Conservation (phyloP, 78 protist species). For the Isochrysis galbana region DNA sequence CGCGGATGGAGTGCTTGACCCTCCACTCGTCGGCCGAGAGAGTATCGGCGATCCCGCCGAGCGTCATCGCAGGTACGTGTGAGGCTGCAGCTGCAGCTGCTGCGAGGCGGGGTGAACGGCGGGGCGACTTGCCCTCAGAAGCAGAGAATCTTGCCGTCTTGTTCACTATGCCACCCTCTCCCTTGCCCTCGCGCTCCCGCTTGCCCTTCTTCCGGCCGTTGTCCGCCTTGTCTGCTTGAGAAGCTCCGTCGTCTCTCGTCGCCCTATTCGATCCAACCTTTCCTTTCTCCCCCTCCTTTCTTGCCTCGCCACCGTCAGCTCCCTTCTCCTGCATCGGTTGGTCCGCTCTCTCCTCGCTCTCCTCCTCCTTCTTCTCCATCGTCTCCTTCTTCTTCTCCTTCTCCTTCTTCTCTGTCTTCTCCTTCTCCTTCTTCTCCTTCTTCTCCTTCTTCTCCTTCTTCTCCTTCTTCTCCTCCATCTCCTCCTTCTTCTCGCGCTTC, state of each 20-base stretch:
- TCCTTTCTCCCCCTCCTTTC: no score
- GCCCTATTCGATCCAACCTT: no score
- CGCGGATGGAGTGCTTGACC: background rate
- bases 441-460: background rate
- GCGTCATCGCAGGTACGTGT: background rate
- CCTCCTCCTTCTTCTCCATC: background rate
- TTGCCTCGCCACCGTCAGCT: no score
- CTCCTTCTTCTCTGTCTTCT: background rate
- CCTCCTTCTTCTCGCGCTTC: background rate
- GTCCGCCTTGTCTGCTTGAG: background rate
- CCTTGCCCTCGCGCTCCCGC: background rate
- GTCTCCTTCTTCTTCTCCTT: background rate
- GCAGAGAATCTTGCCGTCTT: background rate
- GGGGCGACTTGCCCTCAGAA: background rate
- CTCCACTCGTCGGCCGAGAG: constrained; percentile 17
- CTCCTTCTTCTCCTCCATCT: background rate
- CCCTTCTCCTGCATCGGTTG: no score
- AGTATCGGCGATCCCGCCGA: background rate
- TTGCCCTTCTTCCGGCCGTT: background rate
- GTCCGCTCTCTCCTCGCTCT: no score
- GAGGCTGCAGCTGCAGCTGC: background rate
- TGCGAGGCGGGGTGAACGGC: background rate
- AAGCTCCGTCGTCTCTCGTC: background rate
- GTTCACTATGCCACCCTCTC: background rate
- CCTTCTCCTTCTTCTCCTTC: no score